Evolutionary conservation across 148 eudicot species (phyloP).

Genomic region (Persicaria tinctoria): DNA sequence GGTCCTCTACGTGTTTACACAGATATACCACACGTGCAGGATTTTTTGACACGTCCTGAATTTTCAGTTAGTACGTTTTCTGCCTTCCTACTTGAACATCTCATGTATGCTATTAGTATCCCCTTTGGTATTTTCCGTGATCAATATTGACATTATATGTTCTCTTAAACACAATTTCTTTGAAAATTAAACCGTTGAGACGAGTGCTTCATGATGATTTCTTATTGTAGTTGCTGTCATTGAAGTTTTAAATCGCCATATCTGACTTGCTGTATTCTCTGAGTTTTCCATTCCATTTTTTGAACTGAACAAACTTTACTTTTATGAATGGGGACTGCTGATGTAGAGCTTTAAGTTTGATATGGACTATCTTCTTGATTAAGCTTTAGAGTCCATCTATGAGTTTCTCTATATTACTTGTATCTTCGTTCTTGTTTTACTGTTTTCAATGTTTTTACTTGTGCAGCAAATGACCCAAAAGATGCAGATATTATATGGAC

Average conservation of each 20-base stretch:
- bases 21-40: slow-evolving; percentile 78
- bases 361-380: background rate
- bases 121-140: background rate
- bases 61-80: slow-evolving; percentile 59
- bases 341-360: background rate
- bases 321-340: background rate
- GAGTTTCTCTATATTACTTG: background rate
- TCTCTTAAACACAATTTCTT: background rate
- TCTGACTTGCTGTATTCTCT: background rate
- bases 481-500: slow-evolving; percentile 98
- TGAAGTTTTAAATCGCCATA: background rate
- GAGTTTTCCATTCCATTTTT: background rate
- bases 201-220: background rate
- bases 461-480: slow-evolving; percentile 79
- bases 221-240: background rate
- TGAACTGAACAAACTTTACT: background rate
- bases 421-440: background rate
- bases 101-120: background rate
- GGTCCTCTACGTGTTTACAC: slow-evolving; percentile 60
- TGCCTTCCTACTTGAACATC: slow-evolving; percentile 7
- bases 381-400: background rate
- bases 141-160: background rate
- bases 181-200: background rate
- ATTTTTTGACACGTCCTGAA: slow-evolving; percentile 71
- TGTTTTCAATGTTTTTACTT: background rate